Evolutionary conservation across 176 grass and related monocot genomes (phyloP).

Genomic region (Alopecurus myosuroides): DNA sequence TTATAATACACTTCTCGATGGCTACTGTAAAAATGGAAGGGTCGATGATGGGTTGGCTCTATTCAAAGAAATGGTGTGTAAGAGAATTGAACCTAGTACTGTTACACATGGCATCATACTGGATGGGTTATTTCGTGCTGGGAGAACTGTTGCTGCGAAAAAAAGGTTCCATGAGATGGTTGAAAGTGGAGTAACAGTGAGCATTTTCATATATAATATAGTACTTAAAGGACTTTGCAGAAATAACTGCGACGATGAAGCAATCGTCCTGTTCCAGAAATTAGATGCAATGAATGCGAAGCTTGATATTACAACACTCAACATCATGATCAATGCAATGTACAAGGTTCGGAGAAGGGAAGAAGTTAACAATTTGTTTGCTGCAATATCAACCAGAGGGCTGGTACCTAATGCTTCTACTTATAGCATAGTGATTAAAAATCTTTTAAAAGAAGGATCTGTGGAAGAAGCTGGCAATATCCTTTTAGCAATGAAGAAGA

Average conservation of each 20-base stretch:
- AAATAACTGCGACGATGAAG: too few species aligned
- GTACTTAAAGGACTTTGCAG: too few species aligned
- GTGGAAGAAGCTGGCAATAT: background rate
- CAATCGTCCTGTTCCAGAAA: too few species aligned
- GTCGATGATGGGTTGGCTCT: background rate
- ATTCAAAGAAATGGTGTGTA: background rate
- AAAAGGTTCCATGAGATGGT: background rate
- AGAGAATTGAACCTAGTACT: background rate
- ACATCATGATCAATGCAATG: too few species aligned
- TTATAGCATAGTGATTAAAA: background rate
- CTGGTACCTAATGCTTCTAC: too few species aligned
- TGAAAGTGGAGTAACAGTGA: background rate
- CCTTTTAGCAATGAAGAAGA: background rate
- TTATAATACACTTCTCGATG: background rate
- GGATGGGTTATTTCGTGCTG: background rate
- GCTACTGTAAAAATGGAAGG: background rate
- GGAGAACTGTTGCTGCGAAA: background rate
- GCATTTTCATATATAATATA: background rate
- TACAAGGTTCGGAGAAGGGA: too few species aligned
- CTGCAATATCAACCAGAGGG: background rate
- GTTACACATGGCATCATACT: background rate
- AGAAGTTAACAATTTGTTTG: background rate
- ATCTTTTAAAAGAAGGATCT: background rate
- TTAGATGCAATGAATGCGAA: too few species aligned
- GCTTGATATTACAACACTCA: too few species aligned